Conservation (phyloP, 106 monocot genomes). For the Vanilla planifolia region DNA sequence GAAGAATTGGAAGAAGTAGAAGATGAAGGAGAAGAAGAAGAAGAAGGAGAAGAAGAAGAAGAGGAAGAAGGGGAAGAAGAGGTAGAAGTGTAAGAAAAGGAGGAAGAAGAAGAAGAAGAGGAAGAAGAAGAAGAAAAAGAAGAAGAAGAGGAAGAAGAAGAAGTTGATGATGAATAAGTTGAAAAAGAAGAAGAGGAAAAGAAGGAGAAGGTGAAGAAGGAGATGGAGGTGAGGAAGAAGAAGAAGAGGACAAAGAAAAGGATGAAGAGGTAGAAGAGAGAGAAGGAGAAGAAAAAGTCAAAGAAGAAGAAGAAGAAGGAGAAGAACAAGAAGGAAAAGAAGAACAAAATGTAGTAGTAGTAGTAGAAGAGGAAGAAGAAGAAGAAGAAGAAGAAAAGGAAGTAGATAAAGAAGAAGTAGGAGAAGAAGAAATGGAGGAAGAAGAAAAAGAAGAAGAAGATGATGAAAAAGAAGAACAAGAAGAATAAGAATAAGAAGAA, state of each 20-base stretch:
- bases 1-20: too few species aligned
- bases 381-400: background rate
- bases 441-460: background rate
- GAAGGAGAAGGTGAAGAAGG: background rate
- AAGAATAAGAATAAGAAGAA: too few species aligned
- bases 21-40: too few species aligned
- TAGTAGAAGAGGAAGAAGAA: background rate
- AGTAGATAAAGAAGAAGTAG: too few species aligned
- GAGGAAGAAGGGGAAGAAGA: background rate
- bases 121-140: background rate
- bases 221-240: too few species aligned
- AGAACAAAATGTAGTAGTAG: background rate
- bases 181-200: background rate
- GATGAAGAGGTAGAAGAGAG: too few species aligned
- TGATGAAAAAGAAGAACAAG: background rate
- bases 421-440: background rate
- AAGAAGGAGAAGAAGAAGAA: background rate
- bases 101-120: background rate
- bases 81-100: too few species aligned
- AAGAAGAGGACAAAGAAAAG: too few species aligned
- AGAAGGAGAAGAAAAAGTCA: too few species aligned
- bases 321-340: too few species aligned
- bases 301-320: too few species aligned
- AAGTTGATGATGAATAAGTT: too few species aligned
- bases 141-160: background rate